Evolutionary conservation across 345 rosid species (phyloP), one percentile per base, ranked within the genome.

Genomic region (Syzygium grande): DNA sequence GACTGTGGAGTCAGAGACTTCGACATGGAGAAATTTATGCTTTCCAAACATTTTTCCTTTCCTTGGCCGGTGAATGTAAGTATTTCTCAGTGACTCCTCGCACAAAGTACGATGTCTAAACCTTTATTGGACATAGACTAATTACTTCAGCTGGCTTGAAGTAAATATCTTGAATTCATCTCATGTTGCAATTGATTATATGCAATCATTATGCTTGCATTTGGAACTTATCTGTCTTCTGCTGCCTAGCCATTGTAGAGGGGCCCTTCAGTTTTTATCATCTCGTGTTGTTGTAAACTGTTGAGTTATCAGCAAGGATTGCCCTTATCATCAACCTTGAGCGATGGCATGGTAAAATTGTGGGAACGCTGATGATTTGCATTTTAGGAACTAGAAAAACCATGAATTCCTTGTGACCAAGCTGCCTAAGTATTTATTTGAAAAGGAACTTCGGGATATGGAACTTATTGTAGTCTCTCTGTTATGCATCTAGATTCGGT

Each of bases 21-120:
- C 68, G 95, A 93, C 86, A 92, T 94, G 94, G 94, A 94, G 87
- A 92, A 89, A 86, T 93, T 90, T 90, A 89, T 87, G 86, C 91
- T 90, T 43, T 88, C 88, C 86, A 94, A 91, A 88, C 92, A 92
- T 90, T 92, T 93, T 85, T 22, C 85, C 56, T 94, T 89, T 84
- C 91, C 92, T 27, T 94, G 95, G 95, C 94, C 94, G 6, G 95
- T 94, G 84, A 94, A 94, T 86, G 94, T 94, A 87, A 92, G 94
- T 87, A 56, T 29, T 87, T 59, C 59, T 55, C 84, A 56, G 7
- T 27, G 54, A 25, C 27, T 21, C 13, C 30, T 52, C n/a, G 53
- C 54, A 25, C 22, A 23, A 78, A 51, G 52, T 29, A 51, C 14
- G 58, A 73, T 58, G 25, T 46, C 17, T 51, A 29, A 73, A 51